Percentiles rank a stretch among this genome's conserved stretches.
Evolutionary conservation across 345 rosid species (phyloP).

Genomic region (Eucalyptus caleyi): DNA sequence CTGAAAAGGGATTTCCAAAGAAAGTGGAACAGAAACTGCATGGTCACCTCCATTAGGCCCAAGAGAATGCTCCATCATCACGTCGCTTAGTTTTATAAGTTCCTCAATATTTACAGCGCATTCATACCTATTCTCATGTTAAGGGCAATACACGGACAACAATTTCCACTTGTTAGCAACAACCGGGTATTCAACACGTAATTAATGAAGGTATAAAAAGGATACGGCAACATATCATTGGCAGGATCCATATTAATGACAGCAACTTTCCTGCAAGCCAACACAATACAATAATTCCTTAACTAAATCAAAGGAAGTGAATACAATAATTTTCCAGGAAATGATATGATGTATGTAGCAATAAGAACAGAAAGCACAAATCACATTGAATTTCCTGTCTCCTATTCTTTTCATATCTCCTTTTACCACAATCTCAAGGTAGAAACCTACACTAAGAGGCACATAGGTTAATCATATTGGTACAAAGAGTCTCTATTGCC

Average conservation of each 20-base stretch:
- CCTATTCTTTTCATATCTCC: background rate
- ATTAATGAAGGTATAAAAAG: slow-evolving; percentile 2
- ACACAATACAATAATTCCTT: background rate
- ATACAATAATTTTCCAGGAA: background rate
- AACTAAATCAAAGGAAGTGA: background rate
- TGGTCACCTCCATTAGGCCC: slow-evolving; percentile 90
- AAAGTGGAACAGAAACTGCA: background rate
- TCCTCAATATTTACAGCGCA: slow-evolving; percentile 86
- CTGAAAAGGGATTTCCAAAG: background rate
- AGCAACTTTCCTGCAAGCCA: slow-evolving; percentile 70
- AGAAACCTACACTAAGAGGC: background rate
- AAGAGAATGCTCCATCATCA: slow-evolving; percentile 72
- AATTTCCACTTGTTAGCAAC: background rate
- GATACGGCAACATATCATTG: slow-evolving; percentile 82
- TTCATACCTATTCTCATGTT: slow-evolving; percentile 51
- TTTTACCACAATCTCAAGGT: background rate
- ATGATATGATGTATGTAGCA: background rate
- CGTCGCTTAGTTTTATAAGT: slow-evolving; percentile 67
- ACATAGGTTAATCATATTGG: background rate
- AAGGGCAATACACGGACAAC: slow-evolving; percentile 1
- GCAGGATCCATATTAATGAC: slow-evolving; percentile 94
- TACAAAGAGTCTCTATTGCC: background rate
- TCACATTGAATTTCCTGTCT: background rate
- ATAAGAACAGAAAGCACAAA: background rate
- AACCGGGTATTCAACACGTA: background rate